Conservation (phyloP, 129 eudicot genomes). For the Arctium minus region DNA sequence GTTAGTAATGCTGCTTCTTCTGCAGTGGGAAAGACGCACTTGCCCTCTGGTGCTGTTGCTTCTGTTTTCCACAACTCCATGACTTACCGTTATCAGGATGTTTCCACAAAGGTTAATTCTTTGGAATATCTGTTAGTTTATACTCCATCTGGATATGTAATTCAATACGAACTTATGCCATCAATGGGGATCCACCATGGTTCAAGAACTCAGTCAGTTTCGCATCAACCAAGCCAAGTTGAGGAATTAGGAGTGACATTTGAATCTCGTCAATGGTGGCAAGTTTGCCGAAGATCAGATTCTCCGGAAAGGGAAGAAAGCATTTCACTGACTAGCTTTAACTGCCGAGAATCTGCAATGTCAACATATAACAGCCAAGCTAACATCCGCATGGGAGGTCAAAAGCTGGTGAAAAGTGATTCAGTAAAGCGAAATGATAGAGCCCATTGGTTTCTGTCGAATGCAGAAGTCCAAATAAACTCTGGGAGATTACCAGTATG, state of each 20-base stretch:
- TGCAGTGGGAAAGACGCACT: conserved; percentile 33
- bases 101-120: conserved; percentile 19
- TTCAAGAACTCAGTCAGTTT: conserved; percentile 19
- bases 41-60: conserved; percentile 49
- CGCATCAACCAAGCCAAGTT: conserved; percentile 33
- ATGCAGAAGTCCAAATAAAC: conserved; percentile 47
- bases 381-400: conserved; percentile 9
- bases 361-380: neutral
- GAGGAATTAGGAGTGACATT: conserved; percentile 38
- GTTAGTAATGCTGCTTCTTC: conserved; percentile 44
- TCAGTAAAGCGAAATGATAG: conserved; percentile 34
- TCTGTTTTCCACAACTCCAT: conserved; percentile 50
- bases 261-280: conserved; percentile 55
- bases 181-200: conserved; percentile 28
- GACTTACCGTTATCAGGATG: conserved; percentile 16
- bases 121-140: conserved; percentile 49
- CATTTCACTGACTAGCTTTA: conserved; percentile 12
- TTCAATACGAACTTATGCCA: conserved; percentile 50
- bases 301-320: conserved; percentile 45
- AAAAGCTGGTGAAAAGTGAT: conserved; percentile 27
- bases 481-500: conserved; percentile 45
- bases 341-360: conserved; percentile 3
- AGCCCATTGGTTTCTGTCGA: conserved; percentile 42
- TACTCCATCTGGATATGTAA: conserved; percentile 50
- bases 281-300: conserved; percentile 50